phyloP scores from a whole-genome alignment of 2,329 filamentous ascomycete genomes.

The Rhynchosporium secalis region DNA sequence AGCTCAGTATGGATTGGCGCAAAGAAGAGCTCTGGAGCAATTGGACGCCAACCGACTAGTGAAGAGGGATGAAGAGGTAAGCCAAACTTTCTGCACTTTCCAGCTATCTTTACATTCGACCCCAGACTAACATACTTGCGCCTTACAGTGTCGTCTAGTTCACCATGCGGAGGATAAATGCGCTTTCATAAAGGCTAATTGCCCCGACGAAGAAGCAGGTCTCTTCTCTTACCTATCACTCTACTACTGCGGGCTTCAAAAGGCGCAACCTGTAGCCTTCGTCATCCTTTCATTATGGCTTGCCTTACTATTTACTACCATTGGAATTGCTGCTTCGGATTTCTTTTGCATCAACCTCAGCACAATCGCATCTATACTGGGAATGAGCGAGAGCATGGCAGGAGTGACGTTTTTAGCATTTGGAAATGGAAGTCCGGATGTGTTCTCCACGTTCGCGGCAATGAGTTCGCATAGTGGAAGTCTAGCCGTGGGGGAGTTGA shows the following conservation, averaged over 20 bases:
- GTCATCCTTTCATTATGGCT: constrained; percentile 78
- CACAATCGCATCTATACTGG: constrained; percentile 84
- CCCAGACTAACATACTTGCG: constrained; percentile 4
- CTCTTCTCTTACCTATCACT: constrained; percentile 84
- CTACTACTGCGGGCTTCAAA: constrained; percentile 80
- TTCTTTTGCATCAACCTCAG: constrained; percentile 98
- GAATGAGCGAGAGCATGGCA: constrained; percentile 92
- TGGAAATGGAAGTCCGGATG: constrained; percentile 95
- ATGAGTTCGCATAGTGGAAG: constrained; percentile 98
- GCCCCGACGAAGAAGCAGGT: constrained; percentile 85
- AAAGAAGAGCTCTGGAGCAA: constrained; percentile 33
- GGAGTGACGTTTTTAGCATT: constrained; percentile 96
- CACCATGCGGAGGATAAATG: constrained; percentile 79
- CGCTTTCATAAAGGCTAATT: constrained; percentile 79
- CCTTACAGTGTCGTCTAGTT: constrained; percentile 70
- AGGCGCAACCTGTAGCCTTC: constrained; percentile 76
- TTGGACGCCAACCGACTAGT: constrained; percentile 32
- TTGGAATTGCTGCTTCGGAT: constrained; percentile 95
- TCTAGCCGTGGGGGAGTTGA: constrained; percentile 90
- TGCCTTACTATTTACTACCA: constrained; percentile 88
- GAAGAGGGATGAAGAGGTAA: constrained; percentile 40
- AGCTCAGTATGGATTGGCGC: constrained; percentile 33
- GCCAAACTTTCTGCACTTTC: constrained; percentile 4
- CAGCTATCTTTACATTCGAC: neutral
- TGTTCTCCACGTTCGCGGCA: constrained; percentile 97